Evolutionary conservation across 1,139 yeast genomes (phyloP), one percentile per base, ranked within the genome.

Genomic region (Taphrina confusa): DNA sequence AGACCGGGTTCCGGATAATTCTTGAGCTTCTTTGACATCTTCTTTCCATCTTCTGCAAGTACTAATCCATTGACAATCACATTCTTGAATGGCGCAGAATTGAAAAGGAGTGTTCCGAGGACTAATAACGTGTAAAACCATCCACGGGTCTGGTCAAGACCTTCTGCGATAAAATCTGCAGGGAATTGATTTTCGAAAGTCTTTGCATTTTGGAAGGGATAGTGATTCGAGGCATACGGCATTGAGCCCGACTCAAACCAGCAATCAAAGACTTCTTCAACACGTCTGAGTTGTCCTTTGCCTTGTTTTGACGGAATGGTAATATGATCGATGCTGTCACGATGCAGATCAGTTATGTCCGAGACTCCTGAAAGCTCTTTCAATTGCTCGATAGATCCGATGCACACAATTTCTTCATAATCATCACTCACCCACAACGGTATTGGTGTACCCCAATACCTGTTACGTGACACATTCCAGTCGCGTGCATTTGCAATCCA

Each of bases 401-500:
- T 77, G 79, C 97, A 92, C 42, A 92, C 92, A 66, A 92, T 76
- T 77, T 92, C 99, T 74, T 87, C 86, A 68, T 79, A 83, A 73
- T 92, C 99, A 16, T 91, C 97, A 68, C 92, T 84, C 54, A 83
- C 96, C 99, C 99, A 92, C 70, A 92, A 77, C 64, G 99, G 99
- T 68, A 92, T 85, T 64, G 99, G 99, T 44, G 97, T 92, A 78
- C 99, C 99, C 99, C 99, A 92, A 76, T 92, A 92, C 76, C 99
- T 83, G 78, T 92, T 92, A 81, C 99, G 87, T 20, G 97, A 90
- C 66, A 92, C 82, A 73, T 92, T 92, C 99, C 99, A 92, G 76
- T 92, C 99, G 75, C 99, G 87, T 57, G 98, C 98, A 70, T 91
- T 91, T 67, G 92, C 88, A 73, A 92, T 87, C 99, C 99, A 92